These are phyloP conservation scores for Penicillium rolfsii DNA, from an alignment of 2,329 filamentous ascomycete species.

Conservation along the genomic window DNA sequence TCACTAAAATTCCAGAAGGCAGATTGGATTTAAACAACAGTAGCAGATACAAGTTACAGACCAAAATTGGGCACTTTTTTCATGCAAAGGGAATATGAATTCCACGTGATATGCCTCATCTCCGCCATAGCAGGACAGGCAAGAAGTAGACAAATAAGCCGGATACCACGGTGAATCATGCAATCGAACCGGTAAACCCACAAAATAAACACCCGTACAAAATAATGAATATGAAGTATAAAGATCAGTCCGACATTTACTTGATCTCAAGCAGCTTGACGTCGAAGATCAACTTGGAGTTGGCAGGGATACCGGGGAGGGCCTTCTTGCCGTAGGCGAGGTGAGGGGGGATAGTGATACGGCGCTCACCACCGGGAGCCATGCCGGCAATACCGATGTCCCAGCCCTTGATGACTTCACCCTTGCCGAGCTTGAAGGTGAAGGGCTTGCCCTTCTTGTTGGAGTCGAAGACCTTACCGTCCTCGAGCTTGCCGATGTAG, in stretches of 20 bases:
- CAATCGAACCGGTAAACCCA: conserved; percentile 35
- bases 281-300: conserved; percentile 92
- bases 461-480: conserved; percentile 95
- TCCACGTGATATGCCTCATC: conserved; percentile 40
- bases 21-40: conserved; percentile 20
- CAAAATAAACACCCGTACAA: conserved; percentile 30
- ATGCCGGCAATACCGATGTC: conserved; percentile 93
- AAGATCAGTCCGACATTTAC: conserved; percentile 52
- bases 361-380: conserved; percentile 89
- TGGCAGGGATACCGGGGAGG: conserved; percentile 82
- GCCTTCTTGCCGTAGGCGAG: conserved; percentile 87
- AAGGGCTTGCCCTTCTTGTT: conserved; percentile 99
- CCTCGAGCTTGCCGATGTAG: conserved; percentile 95
- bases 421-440: conserved; percentile 88
- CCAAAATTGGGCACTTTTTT: conserved; percentile 29
- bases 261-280: conserved; percentile 84
- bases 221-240: conserved; percentile 18
- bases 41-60: conserved; percentile 24
- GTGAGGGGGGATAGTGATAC: conserved; percentile 83
- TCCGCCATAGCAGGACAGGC: conserved; percentile 30
- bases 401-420: conserved; percentile 99
- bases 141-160: conserved; percentile 39
- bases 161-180: conserved; percentile 42
- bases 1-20: conserved; percentile 1
- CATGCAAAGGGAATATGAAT: conserved; percentile 25